phyloP scores from a whole-genome alignment of 768 basidiomycete genomes.

The Rhizopogon vinicolor region DNA sequence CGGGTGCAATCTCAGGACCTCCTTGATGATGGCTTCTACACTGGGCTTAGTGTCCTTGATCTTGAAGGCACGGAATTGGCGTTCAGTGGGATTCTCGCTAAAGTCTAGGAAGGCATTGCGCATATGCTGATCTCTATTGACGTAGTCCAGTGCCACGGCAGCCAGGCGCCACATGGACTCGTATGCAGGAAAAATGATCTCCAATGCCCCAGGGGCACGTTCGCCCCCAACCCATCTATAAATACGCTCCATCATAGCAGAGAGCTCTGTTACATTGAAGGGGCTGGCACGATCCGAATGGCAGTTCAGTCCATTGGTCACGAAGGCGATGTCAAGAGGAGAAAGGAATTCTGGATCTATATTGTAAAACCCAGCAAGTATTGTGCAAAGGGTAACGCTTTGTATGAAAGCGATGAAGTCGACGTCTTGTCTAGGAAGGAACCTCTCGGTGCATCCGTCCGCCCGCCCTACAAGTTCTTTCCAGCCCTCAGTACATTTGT shows the following conservation, averaged over 20 bases:
- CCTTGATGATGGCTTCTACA: slow-evolving; percentile 21
- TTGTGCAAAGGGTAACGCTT: slow-evolving; percentile 36
- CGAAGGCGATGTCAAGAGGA: slow-evolving; percentile 27
- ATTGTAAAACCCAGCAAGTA: slow-evolving; percentile 37
- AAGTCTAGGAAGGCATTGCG: slow-evolving; percentile 32
- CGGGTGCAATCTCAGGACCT: slow-evolving; percentile 25
- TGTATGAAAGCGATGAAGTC: slow-evolving; percentile 40
- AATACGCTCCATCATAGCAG: slow-evolving; percentile 27
- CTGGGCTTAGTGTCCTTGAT: slow-evolving; percentile 10
- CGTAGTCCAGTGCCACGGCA: slow-evolving; percentile 38
- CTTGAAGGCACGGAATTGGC: slow-evolving; percentile 10
- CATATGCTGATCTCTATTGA: slow-evolving; percentile 17
- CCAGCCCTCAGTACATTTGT: not conserved
- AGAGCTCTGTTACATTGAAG: slow-evolving; percentile 17
- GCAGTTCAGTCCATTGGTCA: slow-evolving; percentile 33
- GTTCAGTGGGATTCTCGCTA: slow-evolving; percentile 22
- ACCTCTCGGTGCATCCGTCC: not conserved
- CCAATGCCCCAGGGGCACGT: slow-evolving; percentile 28
- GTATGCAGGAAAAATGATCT: slow-evolving; percentile 54
- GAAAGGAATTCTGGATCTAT: slow-evolving; percentile 20
- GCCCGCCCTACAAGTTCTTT: not conserved
- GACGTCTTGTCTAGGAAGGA: slow-evolving; percentile 7
- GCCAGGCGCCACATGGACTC: slow-evolving; percentile 62
- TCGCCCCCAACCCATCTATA: slow-evolving; percentile 32
- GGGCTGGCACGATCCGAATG: slow-evolving; percentile 4